Evolutionary conservation across 768 basidiomycete species (phyloP).

Genomic region (Harrya chromipes): DNA sequence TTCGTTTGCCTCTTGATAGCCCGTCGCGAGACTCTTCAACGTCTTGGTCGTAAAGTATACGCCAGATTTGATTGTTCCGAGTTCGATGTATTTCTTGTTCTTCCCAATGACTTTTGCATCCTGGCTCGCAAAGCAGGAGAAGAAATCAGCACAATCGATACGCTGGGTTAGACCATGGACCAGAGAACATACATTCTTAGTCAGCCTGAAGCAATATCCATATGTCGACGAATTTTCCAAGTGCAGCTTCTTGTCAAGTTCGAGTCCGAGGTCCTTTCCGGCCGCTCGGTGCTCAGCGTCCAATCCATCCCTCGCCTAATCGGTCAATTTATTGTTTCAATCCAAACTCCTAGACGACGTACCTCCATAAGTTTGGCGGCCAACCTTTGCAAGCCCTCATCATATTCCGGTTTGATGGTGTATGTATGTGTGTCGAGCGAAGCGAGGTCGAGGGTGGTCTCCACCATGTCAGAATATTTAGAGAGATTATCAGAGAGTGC

Average conservation of each 20-base stretch:
- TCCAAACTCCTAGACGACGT: neutral
- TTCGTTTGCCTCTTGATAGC: conserved; percentile 64
- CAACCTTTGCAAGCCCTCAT: conserved; percentile 66
- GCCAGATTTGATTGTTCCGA: conserved; percentile 82
- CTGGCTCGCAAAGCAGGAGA: conserved; percentile 38
- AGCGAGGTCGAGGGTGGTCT: conserved; percentile 89
- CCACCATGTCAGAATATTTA: conserved; percentile 92
- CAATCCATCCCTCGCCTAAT: conserved; percentile 67
- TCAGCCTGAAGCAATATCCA: conserved; percentile 90
- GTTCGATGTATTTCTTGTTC: conserved; percentile 73
- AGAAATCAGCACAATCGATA: neutral
- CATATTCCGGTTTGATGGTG: conserved; percentile 91
- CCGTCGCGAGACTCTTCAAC: conserved; percentile 68
- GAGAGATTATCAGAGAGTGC: conserved; percentile 57
- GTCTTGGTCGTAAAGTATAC: conserved; percentile 82
- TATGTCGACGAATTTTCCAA: conserved; percentile 87
- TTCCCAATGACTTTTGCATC: conserved; percentile 70
- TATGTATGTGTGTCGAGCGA: conserved; percentile 84
- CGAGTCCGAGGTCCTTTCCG: conserved; percentile 69
- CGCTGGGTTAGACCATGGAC: neutral
- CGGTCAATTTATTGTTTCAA: neutral
- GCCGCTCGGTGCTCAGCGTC: conserved; percentile 76
- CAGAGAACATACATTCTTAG: conserved; percentile 68
- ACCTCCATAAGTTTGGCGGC: conserved; percentile 64
- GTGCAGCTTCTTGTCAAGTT: conserved; percentile 93